Evolutionary conservation across 805 yeast species (phyloP), one percentile per base, ranked within the genome.

Genomic region (Sporopachydermia lactativora): DNA sequence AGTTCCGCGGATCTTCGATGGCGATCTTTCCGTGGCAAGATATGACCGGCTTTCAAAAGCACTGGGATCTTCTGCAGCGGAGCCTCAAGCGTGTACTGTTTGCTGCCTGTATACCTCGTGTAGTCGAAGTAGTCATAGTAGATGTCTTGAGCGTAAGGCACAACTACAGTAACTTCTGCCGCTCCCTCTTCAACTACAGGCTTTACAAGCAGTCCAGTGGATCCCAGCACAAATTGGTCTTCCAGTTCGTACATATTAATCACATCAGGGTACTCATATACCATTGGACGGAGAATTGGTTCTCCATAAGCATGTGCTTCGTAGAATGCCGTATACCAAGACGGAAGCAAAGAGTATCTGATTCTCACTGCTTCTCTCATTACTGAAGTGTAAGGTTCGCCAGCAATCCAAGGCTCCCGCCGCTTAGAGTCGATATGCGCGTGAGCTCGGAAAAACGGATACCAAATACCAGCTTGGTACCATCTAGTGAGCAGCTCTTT

Each of bases 381-480:
- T 16, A 70, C 55, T 0, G 73, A 60, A 4, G 79, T 73, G 48
- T 74, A 75, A 2, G 89, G 88, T 19, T 79, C 94, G 5, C 82
- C 81, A 2, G 81, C 67, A 37, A 89, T 57, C 78, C 85, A 89
- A 1, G 98, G 98, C 57, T 92, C 98, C 46, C 96, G 73, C 60
- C 97, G 75, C 52, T 80, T 69, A 1, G 96, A 68, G 57, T 92
- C 98, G 41, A 89, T 81, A 61, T 92, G 97, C 0, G 97, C 96
- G 61, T 92, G 99, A 0, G 80, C 96, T 52, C 98, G 69, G 65
- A 92, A 89, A 52, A 92, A 92, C 28, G 98, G 98, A 59, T 89
- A 88, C 80, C 94, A 89, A 18, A 82, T 73, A 43, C 96, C 98
- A 2, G 94, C 70, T 58, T 92, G 98, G 55, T 88, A 89, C 98